Base-by-base conservation (phyloP, 805 yeast genomes). In the Wickerhamomyces strasburgensis region DNA sequence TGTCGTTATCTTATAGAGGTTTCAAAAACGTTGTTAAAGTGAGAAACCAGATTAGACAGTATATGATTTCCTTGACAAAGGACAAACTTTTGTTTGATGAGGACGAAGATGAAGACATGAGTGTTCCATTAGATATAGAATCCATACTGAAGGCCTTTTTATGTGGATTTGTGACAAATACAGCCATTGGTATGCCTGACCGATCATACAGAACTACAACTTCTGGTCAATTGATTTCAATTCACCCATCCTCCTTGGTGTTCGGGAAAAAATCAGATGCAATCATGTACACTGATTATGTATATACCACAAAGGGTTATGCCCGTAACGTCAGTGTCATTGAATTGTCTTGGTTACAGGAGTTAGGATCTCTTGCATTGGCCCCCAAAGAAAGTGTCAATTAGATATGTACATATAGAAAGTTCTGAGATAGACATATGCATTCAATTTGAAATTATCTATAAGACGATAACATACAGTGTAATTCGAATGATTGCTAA, bases 111-210 rank as follows among this genome's bases (percentile, higher is more conserved):
- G 54, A 43, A 6, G 61, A 51, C 38, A 3, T 33, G 16, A 18
- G 41, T 25, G 18, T 43, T 33, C 61, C 71, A 29, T 42, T 76
- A 29, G 80, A 80, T 45, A 69, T 75, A 23, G 71, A 80, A 14
- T 51, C 64, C 3, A 69, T 90, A 7, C 64, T 90, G 38, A 84
- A 85, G 56, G 75, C 95, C 18, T 93, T 93, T 59, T 62, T 93
- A 27, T 68, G 70, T 27, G 98, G 99, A 0, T 90, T 72, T 50
- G 72, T 86, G n/a, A 72, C 81, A 33, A 89, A 90, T 58, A 80
- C 96, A 0, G 98, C 98, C 0, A 75, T 93, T 14, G 95, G 96
- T 9, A 76, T 85, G 78, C 96, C 98, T 0, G 98, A 93, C 58
- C 72, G 97, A 52, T 83, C 96, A 4, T 93, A 81, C 63, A 70